Evolutionary conservation across 768 basidiomycete genomes (phyloP), one percentile per base, ranked within the genome.

Genomic region (Inosperma sp.): DNA sequence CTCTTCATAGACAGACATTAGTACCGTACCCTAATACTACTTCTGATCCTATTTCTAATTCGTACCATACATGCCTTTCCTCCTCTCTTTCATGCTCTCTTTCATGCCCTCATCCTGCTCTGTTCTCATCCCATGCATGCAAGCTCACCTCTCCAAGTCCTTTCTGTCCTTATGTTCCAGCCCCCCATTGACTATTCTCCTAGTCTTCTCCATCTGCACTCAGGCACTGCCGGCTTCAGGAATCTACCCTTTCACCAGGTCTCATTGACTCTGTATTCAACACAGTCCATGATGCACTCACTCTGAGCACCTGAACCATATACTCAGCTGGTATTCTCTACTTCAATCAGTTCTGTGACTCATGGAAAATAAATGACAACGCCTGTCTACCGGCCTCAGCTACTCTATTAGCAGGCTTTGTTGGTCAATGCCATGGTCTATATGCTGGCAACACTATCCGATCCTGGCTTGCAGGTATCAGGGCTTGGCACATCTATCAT

Each of bases 291-390:
- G 49, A 45, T 9, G 60, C 57, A 2, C 51, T 64, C 2, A 56
- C 60, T 3, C 41, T 55, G 7, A 52, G 42, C 10, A 65, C 63
- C 13, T 34, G 44, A 3, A 34, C 30, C 14, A 58, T 59, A 4
- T 72, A 72, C 41, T 65, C 60, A 1, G 65, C 70, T 1, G 67
- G 70, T 1, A 40, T 68, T 1, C 58, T 68, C 0, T 53, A 59
- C 0, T 72, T 69, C 67, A 73, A 48, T 16, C 29, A 41, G 12
- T 42, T 22, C n/a, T 43, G 40, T 12, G 22, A 51, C 30, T 17
- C 12, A 7, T 41, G 31, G 30, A 13, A 10, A 4, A 33, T 51
- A 3, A 19, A 39, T 7, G 49, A 51, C 17, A 40, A 41, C 14
- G 37, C 17, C 12, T 30, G 40, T 4, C 30, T 40, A 13, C 49